phyloP scores from a whole-genome alignment of 2,329 filamentous ascomycete genomes.

The Beauveria varroae region DNA sequence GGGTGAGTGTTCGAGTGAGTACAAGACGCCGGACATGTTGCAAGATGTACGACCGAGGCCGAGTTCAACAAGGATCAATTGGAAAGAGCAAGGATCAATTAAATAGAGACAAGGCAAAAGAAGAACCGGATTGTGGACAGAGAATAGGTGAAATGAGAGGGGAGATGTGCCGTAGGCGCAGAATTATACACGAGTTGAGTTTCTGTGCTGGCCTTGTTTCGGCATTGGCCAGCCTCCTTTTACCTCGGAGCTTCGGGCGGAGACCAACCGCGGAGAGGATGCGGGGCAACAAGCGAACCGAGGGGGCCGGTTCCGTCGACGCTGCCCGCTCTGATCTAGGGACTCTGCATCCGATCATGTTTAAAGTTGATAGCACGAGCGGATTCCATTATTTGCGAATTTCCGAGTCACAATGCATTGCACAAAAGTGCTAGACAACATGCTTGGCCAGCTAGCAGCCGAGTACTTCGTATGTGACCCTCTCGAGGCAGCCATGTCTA shows the following conservation, averaged over 20 bases:
- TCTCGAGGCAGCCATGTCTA: too few relatives aligned
- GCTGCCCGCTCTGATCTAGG: neutral
- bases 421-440: too few relatives aligned
- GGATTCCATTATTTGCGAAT: too few relatives aligned
- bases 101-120: neutral
- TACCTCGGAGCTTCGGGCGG: neutral
- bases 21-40: constrained; percentile 4
- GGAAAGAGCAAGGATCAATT: too few relatives aligned
- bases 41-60: neutral
- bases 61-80: too few relatives aligned
- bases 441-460: too few relatives aligned
- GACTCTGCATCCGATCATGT: neutral
- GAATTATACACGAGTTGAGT: neutral
- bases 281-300: neutral
- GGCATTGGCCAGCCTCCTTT: neutral
- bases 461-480: too few relatives aligned
- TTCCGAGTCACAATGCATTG: too few relatives aligned
- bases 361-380: too few relatives aligned
- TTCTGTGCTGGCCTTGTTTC: neutral
- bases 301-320: neutral
- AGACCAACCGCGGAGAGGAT: neutral
- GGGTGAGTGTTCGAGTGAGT: constrained; percentile 1
- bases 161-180: too few relatives aligned
- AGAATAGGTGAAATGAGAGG: neutral
- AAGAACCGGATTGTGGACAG: too few relatives aligned